phyloP scores from a whole-genome alignment of 768 basidiomycete genomes.

The Serendipita sp. region DNA sequence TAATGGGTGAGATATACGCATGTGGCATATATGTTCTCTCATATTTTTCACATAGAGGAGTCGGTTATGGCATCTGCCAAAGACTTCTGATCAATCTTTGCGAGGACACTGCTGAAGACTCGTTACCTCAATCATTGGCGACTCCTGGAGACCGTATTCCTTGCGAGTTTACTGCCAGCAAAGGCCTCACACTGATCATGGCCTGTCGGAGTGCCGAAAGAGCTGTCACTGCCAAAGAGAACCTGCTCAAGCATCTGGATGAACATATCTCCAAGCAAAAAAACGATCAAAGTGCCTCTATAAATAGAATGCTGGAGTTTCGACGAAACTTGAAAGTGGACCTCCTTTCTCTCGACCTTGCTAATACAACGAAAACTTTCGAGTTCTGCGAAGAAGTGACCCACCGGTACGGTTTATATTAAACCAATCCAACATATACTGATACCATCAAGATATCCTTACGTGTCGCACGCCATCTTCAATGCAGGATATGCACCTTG shows the following conservation, averaged over 20 bases:
- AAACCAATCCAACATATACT: background rate
- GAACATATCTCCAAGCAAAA: conserved; percentile 26
- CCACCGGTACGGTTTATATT: conserved; percentile 29
- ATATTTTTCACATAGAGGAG: conserved; percentile 34
- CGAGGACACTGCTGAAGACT: conserved; percentile 33
- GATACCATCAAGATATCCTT: conserved; percentile 41
- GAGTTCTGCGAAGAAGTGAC: conserved; percentile 40
- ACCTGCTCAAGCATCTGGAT: conserved; percentile 40
- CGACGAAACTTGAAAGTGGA: conserved; percentile 41
- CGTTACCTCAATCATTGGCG: conserved; percentile 25
- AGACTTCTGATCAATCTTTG: conserved; percentile 57
- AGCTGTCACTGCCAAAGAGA: conserved; percentile 43
- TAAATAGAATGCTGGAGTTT: conserved; percentile 42
- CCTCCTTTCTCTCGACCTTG: conserved; percentile 49
- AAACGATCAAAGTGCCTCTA: conserved; percentile 22
- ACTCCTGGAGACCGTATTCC: conserved; percentile 11
- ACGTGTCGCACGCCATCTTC: conserved; percentile 63
- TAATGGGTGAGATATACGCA: conserved; percentile 34
- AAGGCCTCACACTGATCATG: conserved; percentile 57
- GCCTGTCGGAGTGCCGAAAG: conserved; percentile 56
- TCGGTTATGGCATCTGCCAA: conserved; percentile 71
- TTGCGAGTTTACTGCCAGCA: conserved; percentile 19
- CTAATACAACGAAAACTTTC: conserved; percentile 41
- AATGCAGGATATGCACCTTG: conserved; percentile 64
- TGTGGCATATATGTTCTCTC: background rate